phyloP scores from a whole-genome alignment of 1,284 basidiomycete genomes.

The Marasmius oreades region DNA sequence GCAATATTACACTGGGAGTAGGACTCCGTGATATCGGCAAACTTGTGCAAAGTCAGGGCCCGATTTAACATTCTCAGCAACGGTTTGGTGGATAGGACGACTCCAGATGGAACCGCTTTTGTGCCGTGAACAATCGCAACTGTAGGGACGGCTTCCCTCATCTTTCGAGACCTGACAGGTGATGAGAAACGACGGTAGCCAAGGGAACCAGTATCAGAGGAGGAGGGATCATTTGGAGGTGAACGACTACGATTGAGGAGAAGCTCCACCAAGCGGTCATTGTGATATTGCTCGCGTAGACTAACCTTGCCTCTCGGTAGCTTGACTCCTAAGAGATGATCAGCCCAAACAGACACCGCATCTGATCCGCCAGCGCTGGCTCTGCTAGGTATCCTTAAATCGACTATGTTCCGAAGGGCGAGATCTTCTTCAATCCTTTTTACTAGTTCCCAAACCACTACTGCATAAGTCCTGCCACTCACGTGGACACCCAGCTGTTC shows the following conservation, averaged over 20 bases:
- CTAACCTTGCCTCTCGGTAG: background rate
- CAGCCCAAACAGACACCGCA: background rate
- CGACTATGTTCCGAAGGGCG: too few relatives aligned
- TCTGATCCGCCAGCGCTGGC: too few relatives aligned
- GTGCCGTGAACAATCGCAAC: background rate
- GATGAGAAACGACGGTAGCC: background rate
- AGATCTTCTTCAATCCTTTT: background rate
- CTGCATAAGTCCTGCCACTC: background rate
- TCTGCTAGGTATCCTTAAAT: background rate
- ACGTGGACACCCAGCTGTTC: background rate
- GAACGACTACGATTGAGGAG: background rate
- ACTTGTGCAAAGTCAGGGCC: background rate
- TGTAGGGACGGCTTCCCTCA: background rate
- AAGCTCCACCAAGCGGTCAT: background rate
- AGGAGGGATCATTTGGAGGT: background rate
- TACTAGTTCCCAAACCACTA: background rate
- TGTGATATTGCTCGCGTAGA: background rate
- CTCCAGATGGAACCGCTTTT: background rate
- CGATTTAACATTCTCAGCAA: background rate
- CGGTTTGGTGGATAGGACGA: background rate
- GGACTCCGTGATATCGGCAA: too few relatives aligned
- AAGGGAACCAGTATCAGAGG: background rate
- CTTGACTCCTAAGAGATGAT: background rate
- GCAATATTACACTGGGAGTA: too few relatives aligned
- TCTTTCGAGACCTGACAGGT: background rate